phyloP scores from a whole-genome alignment of 1,284 basidiomycete genomes.

The Marasmius tenuissimus region DNA sequence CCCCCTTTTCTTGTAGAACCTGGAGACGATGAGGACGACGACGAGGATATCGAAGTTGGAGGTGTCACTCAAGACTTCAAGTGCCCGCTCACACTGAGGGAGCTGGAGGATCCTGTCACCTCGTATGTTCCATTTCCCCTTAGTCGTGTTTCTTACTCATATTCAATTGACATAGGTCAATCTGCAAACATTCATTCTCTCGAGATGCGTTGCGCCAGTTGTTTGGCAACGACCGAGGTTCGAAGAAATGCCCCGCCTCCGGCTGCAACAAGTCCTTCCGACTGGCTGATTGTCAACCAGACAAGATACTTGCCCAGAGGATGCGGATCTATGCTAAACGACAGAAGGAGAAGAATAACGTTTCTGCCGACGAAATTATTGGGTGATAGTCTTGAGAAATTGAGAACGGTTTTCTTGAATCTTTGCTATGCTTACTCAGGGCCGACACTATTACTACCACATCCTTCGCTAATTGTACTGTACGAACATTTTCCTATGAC shows the following conservation, averaged over 20 bases:
- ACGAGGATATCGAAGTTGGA: conserved; percentile 81
- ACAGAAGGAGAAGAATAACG: conserved; percentile 33
- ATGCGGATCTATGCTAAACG: conserved; percentile 56
- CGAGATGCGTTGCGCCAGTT: conserved; percentile 57
- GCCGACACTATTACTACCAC: too few species aligned
- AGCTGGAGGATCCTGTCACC: conserved; percentile 69
- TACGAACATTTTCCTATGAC: too few species aligned
- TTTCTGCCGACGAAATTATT: background rate
- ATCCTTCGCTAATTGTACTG: too few species aligned
- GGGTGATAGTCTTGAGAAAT: background rate
- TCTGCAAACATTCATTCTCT: conserved; percentile 77
- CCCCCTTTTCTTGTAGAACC: conserved; percentile 47
- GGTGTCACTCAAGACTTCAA: conserved; percentile 79
- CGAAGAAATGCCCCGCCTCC: conserved; percentile 62
- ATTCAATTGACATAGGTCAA: conserved; percentile 37
- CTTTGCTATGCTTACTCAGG: too few species aligned
- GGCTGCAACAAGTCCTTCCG: conserved; percentile 65
- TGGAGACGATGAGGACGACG: conserved; percentile 75
- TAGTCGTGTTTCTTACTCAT: conserved; percentile 3
- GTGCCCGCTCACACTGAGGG: conserved; percentile 73
- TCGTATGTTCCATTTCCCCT: conserved; percentile 50
- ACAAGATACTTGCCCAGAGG: conserved; percentile 61
- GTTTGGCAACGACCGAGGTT: conserved; percentile 36
- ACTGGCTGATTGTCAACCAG: conserved; percentile 47
- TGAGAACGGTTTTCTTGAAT: too few species aligned